Base-by-base conservation (phyloP, 805 yeast species). In the Isabelozyma gotoi region DNA sequence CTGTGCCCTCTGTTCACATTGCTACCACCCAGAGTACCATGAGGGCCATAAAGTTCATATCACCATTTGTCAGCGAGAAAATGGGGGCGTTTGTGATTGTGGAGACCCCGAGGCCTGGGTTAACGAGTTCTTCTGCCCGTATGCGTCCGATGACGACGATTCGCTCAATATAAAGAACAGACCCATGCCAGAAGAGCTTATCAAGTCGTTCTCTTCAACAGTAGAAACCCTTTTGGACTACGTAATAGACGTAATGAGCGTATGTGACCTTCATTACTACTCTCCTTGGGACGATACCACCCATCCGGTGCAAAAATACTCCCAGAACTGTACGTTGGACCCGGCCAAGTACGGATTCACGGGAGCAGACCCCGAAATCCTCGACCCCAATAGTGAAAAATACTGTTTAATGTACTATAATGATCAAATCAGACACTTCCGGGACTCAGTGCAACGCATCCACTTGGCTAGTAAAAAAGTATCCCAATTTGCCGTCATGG, bases 81-180 rank as follows among this genome's bases (percentile, higher is more conserved):
- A 79, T 44, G 88, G 91, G 32, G 94, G 94, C 0, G 85, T 84
- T 15, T 86, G 95, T 60, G 96, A 88, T 56, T 88, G 96, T 61
- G 96, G 96, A 3, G 96, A 89, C 55, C 79, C 82, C 0, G 96
- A 87, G 56, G 95, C 95, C 0, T 89, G 95, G 90, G 75, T 70
- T 4, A 62, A 61, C 12, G 63, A 72, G 1, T 67, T 81, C 35
- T 55, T 67, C 11, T 88, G 96, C 59, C 69, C 71, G 15, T 55
- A 50, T 42, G 55, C 63, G 3, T 20, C 43, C 3, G 40, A 48
- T n/a, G 45, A 43, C 7, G 45, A 42, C 8, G 50, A 40, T 17
- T 42, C 38, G 12, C 6, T 21, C 5, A 41, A 39, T n/a, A 34
- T 38, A 16, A 31, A 34, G 11, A 41, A 46, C 15, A 5, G 33